These are phyloP conservation scores for Scenedesmus sp. DNA, from an alignment of 163 green algal genomes.

Conservation along the genomic window DNA sequence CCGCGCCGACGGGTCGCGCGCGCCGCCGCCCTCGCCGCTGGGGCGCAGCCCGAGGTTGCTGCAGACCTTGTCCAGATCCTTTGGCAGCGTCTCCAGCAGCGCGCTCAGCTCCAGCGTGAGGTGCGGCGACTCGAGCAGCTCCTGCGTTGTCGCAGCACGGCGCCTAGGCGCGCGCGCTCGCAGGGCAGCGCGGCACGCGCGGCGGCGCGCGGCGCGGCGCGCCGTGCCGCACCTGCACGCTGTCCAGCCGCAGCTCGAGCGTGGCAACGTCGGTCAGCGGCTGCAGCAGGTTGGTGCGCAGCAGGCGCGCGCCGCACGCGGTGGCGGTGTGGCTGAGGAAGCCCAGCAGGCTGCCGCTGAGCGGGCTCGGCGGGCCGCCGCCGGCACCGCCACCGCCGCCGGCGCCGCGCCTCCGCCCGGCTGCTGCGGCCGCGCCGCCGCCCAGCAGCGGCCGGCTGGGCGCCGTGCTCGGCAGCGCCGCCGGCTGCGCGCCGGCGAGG, in stretches of 20 bases:
- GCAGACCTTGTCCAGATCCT: conserved; percentile 74
- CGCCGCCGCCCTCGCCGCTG: not conserved
- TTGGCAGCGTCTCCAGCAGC: conserved; percentile 46
- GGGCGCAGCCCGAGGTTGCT: conserved; percentile 48
- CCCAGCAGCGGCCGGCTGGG: not conserved
- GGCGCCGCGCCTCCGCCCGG: not conserved
- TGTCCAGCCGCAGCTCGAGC: conserved; percentile 59
- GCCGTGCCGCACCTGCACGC: conserved; percentile 34
- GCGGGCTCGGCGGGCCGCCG: not conserved
- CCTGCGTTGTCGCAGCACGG: too few species aligned
- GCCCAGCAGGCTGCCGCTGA: conserved; percentile 9
- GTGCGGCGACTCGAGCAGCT: conserved; percentile 63
- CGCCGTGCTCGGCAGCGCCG: too few species aligned
- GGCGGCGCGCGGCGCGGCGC: too few species aligned
- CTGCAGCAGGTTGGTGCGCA: conserved; percentile 80
- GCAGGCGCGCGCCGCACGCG: conserved; percentile 46
- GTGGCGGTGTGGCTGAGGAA: conserved; percentile 43
- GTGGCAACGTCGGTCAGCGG: conserved; percentile 73
- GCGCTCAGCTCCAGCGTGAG: conserved; percentile 44
- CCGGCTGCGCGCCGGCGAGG: too few species aligned
- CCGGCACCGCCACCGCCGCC: not conserved
- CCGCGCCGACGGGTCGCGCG: conserved; percentile 12
- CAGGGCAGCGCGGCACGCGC: too few species aligned
- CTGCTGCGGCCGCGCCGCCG: not conserved
- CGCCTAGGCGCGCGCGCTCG: too few species aligned